Conservation (phyloP, 352 stramenopile species). For the Phytophthora idaei region DNA sequence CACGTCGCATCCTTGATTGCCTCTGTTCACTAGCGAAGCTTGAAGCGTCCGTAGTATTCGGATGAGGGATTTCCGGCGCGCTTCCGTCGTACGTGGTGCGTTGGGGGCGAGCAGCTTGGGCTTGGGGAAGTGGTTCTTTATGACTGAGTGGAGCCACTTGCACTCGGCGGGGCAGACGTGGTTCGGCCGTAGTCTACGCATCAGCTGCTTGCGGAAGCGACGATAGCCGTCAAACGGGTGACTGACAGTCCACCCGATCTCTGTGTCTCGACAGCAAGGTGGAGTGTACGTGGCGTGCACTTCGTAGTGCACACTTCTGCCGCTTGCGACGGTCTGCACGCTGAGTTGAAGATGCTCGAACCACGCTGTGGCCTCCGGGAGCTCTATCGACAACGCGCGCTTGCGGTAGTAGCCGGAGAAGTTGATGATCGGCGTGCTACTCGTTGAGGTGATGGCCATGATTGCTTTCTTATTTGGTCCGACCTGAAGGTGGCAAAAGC, state of each 20-base stretch:
- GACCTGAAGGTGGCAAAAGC: conserved; percentile 18
- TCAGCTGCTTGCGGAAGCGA: conserved; percentile 46
- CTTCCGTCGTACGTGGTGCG: conserved; percentile 26
- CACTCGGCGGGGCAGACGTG: conserved; percentile 42
- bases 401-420: conserved; percentile 38
- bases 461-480: background rate
- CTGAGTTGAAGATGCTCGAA: conserved; percentile 36
- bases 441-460: conserved; percentile 24
- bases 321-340: conserved; percentile 17
- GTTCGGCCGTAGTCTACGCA: conserved; percentile 22
- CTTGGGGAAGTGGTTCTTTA: conserved; percentile 47
- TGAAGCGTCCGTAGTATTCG: conserved; percentile 38
- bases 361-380: conserved; percentile 40
- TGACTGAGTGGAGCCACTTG: conserved; percentile 40
- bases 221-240: conserved; percentile 49
- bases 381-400: conserved; percentile 33
- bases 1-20: conserved; percentile 41
- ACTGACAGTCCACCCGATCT: conserved; percentile 34
- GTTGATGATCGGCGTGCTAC: conserved; percentile 32
- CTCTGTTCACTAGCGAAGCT: conserved; percentile 37
- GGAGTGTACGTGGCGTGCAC: conserved; percentile 34
- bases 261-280: conserved; percentile 12
- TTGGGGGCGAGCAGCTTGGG: conserved; percentile 32
- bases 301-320: conserved; percentile 31
- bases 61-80: conserved; percentile 27